Evolutionary conservation across 2,329 filamentous ascomycete species (phyloP).

Genomic region (Macrophomina phaseolina): DNA sequence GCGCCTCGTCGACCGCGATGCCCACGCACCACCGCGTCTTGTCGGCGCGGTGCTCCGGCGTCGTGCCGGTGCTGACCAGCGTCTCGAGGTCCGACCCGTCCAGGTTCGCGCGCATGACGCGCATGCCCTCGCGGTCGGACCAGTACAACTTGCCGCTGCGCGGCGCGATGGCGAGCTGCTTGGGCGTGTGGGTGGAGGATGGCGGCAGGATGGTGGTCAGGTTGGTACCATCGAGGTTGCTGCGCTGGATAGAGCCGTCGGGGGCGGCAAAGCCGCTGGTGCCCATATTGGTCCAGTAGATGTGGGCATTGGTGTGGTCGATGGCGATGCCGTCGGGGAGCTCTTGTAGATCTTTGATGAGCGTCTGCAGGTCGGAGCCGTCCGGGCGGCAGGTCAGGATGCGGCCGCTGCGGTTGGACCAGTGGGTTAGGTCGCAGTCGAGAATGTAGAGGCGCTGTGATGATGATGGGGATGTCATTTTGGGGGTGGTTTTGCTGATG

Average conservation of each 20-base stretch:
- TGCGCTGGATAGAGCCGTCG: constrained; percentile 53
- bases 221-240: constrained; percentile 58
- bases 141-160: constrained; percentile 45
- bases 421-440: constrained; percentile 28
- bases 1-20: constrained; percentile 53
- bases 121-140: constrained; percentile 52
- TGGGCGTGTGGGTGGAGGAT: constrained; percentile 57
- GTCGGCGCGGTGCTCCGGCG: constrained; percentile 38
- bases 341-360: constrained; percentile 26
- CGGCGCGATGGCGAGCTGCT: constrained; percentile 46
- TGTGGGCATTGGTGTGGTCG: constrained; percentile 30
- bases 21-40: constrained; percentile 60
- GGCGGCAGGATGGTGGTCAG: constrained; percentile 50
- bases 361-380: constrained; percentile 22
- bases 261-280: constrained; percentile 30
- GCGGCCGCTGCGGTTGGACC: constrained; percentile 24
- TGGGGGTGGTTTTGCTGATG: background rate
- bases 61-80: constrained; percentile 47
- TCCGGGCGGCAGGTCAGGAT: constrained; percentile 31
- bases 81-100: constrained; percentile 45
- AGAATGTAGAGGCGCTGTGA: constrained; percentile 28
- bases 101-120: constrained; percentile 44
- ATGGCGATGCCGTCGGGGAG: constrained; percentile 43
- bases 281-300: constrained; percentile 42
- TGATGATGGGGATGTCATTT: background rate